Base-by-base conservation (phyloP, 2,329 filamentous ascomycete genomes). In the Curvularia spicifera region DNA sequence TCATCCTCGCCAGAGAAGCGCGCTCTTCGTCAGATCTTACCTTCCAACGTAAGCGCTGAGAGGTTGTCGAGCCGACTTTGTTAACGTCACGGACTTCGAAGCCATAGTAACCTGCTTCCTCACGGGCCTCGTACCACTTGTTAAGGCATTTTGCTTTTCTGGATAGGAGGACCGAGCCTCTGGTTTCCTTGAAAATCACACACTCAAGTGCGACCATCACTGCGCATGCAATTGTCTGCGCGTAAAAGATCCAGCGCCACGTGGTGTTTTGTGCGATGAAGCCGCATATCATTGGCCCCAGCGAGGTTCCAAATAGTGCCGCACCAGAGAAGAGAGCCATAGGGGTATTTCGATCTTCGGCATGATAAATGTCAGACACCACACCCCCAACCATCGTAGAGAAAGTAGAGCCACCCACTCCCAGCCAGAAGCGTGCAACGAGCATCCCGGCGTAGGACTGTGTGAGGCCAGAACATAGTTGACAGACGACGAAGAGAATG, bases 381-480 rank as follows among this genome's bases (percentile, higher is more conserved):
- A 97, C 90, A 3, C 93, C 93, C n/a, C 93, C 93, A 0, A 96
- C 89, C 84, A 97, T 93, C 22, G 91, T 95, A 44, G 89, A 92
- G 72, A 96, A 96, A 0, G 85, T 87, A 48, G 88, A 92, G 5
- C 86, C 89, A 6, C 90, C 91, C n/a, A 87, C 86, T 1, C 93
- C 93, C 9, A 87, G 84, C 46, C 95, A 82, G 72, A 97, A 90
- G 0, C 93, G 85, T 0, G 88, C 85, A 2, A 93, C 78, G 0
- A 96, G 75, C 84, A 97, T 90, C 2, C 90, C 91, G 0, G 85
- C 85, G 61, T 91, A 86, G 2, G 85, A 85, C 0, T 82, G 81
- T 5, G 91, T 90, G 0, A 91, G 80, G 4, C 90, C 91, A 71
- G 90, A 93, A 5, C 88, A 86, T 28, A 91, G 82, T 71, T 93